Evolutionary conservation across 1,139 yeast species (phyloP), one percentile per base, ranked within the genome.

Genomic region (Pichia cactophila): DNA sequence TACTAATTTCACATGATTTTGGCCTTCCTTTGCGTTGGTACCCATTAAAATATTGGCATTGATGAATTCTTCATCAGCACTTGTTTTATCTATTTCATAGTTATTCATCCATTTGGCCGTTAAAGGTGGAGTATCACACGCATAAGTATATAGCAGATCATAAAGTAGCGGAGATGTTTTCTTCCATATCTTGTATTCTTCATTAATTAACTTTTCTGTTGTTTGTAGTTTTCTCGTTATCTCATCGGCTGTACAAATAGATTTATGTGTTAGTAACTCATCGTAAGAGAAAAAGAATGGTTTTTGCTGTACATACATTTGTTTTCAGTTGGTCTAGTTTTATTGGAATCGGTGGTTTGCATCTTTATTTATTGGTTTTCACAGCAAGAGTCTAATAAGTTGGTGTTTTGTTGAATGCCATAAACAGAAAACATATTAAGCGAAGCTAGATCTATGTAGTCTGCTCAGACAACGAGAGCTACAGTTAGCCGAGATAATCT

Each of bases 131-230:
- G 77, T 77, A 44, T 81, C 81, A 46, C 81, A 70, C 23, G 86
- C 79, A 54, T 78, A 73, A 35, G 95, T 78, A 55, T 87, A 78
- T 58, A 88, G 76, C 54, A 86, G 72, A 65, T 87, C 87, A 68
- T 92, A 92, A 47, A 92, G 71, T 57, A 88, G 75, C 16, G 96
- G 96, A n/a, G 92, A 86, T 12, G 95, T 83, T 63, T 92, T 92
- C 67, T 90, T 90, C 98, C 98, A 92, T 51, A 86, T 86, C 62
- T 89, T 86, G 72, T 82, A 89, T 67, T 87, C 96, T 64, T 78
- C 83, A 56, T 78, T 78, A 54, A 72, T 68, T 26, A 77, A 61
- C 58, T 77, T 78, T 56, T 78, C 83, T 49, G 69, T 69, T 50
- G 68, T 64, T 59, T 76, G 81, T 58, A 74, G 77, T 51, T 71